Conservation (phyloP, 768 basidiomycete species). For the Gymnopilus junonius region DNA sequence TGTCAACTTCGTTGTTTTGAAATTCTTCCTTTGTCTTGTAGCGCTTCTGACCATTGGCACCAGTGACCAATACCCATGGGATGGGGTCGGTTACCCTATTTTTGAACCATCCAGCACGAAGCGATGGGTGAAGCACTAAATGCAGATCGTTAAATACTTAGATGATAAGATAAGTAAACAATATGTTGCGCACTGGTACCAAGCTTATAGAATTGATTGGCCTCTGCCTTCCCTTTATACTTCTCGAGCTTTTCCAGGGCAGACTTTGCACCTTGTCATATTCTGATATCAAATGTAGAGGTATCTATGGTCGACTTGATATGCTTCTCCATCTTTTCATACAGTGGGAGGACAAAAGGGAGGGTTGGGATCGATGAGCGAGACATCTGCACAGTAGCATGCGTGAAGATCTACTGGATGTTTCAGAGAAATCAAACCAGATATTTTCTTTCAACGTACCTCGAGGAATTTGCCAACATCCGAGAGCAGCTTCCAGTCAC, state of each 20-base stretch:
- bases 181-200: background rate
- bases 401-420: constrained; percentile 29
- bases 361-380: constrained; percentile 26
- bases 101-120: too few relatives aligned
- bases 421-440: background rate
- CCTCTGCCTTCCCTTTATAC: background rate
- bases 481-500: constrained; percentile 22
- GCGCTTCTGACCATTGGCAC: too few relatives aligned
- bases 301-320: background rate
- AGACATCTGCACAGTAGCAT: constrained; percentile 33
- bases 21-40: too few relatives aligned
- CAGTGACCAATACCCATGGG: too few relatives aligned
- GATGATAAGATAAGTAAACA: background rate
- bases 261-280: background rate
- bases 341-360: constrained; percentile 35
- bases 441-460: constrained; percentile 4
- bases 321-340: constrained; percentile 24
- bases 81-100: too few relatives aligned
- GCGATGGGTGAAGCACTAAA: background rate
- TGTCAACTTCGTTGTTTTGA: too few relatives aligned
- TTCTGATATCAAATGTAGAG: too few relatives aligned
- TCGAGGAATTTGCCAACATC: constrained; percentile 21
- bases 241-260: background rate
- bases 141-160: background rate
- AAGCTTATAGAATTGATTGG: background rate